Evolutionary conservation across 2,329 filamentous ascomycete species (phyloP).

Genomic region (Talaromyces sp.): DNA sequence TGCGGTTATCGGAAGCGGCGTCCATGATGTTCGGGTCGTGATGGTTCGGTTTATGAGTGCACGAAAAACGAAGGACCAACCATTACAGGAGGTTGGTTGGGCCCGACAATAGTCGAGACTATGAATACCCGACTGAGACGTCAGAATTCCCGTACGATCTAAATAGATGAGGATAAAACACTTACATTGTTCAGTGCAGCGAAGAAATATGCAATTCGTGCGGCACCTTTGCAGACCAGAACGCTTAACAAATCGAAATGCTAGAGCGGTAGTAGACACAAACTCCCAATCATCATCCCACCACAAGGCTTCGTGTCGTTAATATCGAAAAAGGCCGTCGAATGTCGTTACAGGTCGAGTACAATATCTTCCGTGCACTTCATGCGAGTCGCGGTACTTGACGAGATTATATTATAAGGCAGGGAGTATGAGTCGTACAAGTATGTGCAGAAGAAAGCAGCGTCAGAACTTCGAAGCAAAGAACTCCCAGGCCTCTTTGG

Average conservation of each 20-base stretch:
- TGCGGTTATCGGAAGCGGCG: background rate
- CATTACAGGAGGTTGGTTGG: background rate
- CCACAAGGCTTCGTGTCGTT: background rate
- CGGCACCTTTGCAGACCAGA: background rate
- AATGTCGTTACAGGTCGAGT: background rate
- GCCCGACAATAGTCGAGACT: constrained; percentile 10
- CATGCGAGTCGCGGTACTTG: background rate
- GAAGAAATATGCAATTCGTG: background rate
- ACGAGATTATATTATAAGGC: background rate
- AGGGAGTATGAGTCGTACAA: background rate
- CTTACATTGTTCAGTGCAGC: background rate
- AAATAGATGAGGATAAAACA: background rate
- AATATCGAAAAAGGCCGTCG: background rate
- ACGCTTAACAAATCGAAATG: background rate
- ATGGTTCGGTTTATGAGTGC: background rate
- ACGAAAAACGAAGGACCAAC: constrained; percentile 1
- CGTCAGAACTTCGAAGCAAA: background rate
- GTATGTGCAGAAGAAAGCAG: background rate
- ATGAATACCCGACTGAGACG: background rate
- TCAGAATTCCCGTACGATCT: background rate
- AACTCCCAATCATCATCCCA: background rate
- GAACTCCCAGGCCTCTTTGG: background rate
- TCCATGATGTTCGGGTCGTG: background rate
- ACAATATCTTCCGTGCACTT: background rate
- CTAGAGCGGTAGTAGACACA: background rate